phyloP scores from a whole-genome alignment of 768 basidiomycete species.

The Mycena capillaripes region DNA sequence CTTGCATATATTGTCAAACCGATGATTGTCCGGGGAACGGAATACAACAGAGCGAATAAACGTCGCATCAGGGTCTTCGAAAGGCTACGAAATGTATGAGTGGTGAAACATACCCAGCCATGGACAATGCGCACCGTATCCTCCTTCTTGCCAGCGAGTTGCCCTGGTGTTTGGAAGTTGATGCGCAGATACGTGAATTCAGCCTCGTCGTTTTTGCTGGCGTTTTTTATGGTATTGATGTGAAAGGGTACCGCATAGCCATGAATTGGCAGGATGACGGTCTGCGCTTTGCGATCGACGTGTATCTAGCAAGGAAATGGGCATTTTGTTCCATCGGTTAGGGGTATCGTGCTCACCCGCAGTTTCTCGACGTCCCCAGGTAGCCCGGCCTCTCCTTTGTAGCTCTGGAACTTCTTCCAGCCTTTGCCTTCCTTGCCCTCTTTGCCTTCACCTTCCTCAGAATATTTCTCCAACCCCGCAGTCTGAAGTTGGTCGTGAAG shows the following conservation, averaged over 20 bases:
- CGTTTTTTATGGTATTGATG: conserved; percentile 98
- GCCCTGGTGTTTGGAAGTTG: conserved; percentile 98
- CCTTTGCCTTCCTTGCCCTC: conserved; percentile 91
- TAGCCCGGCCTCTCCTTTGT: conserved; percentile 93
- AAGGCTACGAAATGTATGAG: conserved; percentile 67
- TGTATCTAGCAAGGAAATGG: conserved; percentile 69
- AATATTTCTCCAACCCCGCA: conserved; percentile 87
- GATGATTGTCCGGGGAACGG: conserved; percentile 89
- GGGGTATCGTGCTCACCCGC: conserved; percentile 65
- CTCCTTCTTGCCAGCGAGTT: conserved; percentile 97
- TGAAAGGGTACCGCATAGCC: conserved; percentile 98
- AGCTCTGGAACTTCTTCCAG: conserved; percentile 97
- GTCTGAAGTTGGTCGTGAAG: conserved; percentile 82
- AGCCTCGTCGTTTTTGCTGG: conserved; percentile 96
- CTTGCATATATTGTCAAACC: conserved; percentile 90
- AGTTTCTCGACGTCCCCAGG: conserved; percentile 87
- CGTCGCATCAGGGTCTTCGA: conserved; percentile 96
- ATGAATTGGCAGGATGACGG: conserved; percentile 92
- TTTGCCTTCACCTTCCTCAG: conserved; percentile 81
- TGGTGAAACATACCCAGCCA: background rate
- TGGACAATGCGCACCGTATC: conserved; percentile 76
- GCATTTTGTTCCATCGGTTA: background rate
- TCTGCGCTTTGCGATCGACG: conserved; percentile 92
- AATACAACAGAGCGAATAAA: conserved; percentile 97
- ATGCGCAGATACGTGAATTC: conserved; percentile 95